These are phyloP conservation scores for Sanguinoderma infundibulare DNA, from an alignment of 1,284 basidiomycete species.

Conservation along the genomic window DNA sequence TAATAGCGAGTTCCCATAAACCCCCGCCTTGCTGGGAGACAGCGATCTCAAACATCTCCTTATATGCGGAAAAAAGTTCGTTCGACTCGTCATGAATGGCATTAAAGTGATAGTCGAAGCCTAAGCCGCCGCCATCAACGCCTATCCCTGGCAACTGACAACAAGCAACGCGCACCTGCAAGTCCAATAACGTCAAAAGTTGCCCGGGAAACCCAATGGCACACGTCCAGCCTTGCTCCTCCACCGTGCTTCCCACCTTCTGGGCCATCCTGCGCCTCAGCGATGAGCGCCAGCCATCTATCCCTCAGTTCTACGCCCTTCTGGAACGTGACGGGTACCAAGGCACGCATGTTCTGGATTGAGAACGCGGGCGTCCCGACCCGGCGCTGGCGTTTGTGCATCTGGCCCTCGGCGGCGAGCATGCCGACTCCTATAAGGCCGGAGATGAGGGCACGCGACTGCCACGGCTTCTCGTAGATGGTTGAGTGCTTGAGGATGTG, in stretches of 20 bases:
- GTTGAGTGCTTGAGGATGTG: conserved; percentile 72
- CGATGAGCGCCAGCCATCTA: too few relatives aligned
- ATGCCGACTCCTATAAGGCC: conserved; percentile 77
- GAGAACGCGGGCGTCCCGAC: conserved; percentile 81
- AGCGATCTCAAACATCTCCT: conserved; percentile 79
- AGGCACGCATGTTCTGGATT: conserved; percentile 68
- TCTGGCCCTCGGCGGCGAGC: conserved; percentile 74
- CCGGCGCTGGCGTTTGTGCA: conserved; percentile 76
- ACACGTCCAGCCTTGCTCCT: conserved; percentile 60
- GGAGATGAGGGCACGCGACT: conserved; percentile 73
- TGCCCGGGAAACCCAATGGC: conserved; percentile 74
- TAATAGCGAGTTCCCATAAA: conserved; percentile 51
- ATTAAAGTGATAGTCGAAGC: conserved; percentile 81
- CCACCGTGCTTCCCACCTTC: conserved; percentile 27
- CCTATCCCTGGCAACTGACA: neutral
- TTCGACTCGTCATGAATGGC: conserved; percentile 77
- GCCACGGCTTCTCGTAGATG: conserved; percentile 82
- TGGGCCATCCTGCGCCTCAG: too few relatives aligned
- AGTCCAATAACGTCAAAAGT: conserved; percentile 84
- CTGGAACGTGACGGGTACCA: conserved; percentile 71
- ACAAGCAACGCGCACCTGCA: conserved; percentile 52
- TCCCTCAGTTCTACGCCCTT: too few relatives aligned
- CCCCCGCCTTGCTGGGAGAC: conserved; percentile 55
- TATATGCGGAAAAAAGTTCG: conserved; percentile 76
- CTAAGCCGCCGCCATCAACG: conserved; percentile 39